phyloP scores from a whole-genome alignment of 2,329 filamentous ascomycete genomes.

The Chrysoporthe cubensis region DNA sequence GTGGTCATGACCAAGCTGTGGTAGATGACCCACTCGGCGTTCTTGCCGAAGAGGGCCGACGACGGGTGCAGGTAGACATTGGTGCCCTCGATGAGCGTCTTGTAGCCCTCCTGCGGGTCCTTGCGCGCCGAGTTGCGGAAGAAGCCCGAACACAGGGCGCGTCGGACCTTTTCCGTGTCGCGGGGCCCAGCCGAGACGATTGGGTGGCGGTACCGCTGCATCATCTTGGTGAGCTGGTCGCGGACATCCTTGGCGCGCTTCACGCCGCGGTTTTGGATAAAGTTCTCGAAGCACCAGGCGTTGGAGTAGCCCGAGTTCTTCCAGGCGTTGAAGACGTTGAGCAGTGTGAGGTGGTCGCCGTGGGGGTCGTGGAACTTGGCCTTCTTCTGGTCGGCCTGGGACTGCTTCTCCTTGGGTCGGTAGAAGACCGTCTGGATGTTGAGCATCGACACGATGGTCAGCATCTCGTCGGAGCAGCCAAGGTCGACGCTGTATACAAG shows the following conservation, averaged over 20 bases:
- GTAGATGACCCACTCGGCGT: conserved; percentile 95
- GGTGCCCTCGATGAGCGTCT: conserved; percentile 93
- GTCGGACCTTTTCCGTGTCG: conserved; percentile 83
- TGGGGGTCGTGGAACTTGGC: conserved; percentile 95
- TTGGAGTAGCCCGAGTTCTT: conserved; percentile 80
- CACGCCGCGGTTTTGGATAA: conserved; percentile 91
- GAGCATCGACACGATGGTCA: conserved; percentile 94
- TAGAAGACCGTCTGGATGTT: conserved; percentile 88
- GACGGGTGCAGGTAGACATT: conserved; percentile 93
- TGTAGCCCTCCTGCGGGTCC: conserved; percentile 95
- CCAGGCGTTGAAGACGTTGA: conserved; percentile 99
- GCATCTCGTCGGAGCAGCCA: conserved; percentile 88
- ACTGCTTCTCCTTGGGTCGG: conserved; percentile 94
- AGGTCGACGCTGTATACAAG: conserved; percentile 87
- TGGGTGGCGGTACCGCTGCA: conserved; percentile 85
- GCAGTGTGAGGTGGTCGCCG: conserved; percentile 89
- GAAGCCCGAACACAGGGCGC: conserved; percentile 89
- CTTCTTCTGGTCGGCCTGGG: conserved; percentile 96
- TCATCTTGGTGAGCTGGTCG: conserved; percentile 89
- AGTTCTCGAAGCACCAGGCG: conserved; percentile 97
- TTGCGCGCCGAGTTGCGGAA: conserved; percentile 95
- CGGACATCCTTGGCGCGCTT: conserved; percentile 88
- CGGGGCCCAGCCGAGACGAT: conserved; percentile 79
- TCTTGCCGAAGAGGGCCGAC: conserved; percentile 91
- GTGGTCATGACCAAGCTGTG: conserved; percentile 89